phyloP scores from a whole-genome alignment of 2,329 filamentous ascomycete species.

The Fusarium drepaniforme region DNA sequence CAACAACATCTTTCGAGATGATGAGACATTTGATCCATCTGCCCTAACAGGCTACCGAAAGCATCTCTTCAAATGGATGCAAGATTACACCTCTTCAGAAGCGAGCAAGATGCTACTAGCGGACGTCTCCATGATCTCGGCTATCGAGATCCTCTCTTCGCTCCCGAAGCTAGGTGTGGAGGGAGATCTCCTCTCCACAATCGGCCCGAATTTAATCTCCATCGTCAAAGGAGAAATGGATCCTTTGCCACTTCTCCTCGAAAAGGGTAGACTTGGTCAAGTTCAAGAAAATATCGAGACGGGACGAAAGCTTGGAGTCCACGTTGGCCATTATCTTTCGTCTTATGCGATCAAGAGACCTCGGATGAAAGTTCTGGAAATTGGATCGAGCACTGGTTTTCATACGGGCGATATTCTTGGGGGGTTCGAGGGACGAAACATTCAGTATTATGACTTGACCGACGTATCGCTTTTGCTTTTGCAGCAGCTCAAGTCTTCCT shows the following conservation, averaged over 20 bases:
- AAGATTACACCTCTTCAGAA: background rate
- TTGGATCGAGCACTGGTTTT: constrained; percentile 2
- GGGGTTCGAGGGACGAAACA: background rate
- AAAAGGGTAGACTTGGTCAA: rapidly evolving
- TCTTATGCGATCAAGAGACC: constrained; percentile 10
- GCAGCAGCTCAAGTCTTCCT: background rate
- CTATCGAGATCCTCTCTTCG: constrained; percentile 26
- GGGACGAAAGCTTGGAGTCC: background rate
- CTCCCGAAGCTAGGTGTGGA: constrained; percentile 8
- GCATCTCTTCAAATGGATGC: constrained; percentile 3
- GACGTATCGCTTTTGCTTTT: background rate
- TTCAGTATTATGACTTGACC: background rate
- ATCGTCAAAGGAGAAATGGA: constrained; percentile 6
- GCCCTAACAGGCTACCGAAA: background rate
- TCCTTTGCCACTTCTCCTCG: background rate
- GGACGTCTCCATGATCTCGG: constrained; percentile 18
- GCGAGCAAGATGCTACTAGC: constrained; percentile 2
- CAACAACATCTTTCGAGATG: background rate
- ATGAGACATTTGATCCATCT: background rate
- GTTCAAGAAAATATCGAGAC: background rate
- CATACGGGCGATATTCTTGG: background rate
- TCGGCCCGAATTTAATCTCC: constrained; percentile 14
- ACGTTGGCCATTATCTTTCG: constrained; percentile 12
- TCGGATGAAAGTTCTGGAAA: constrained; percentile 4
- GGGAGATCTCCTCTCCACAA: constrained; percentile 14